These are phyloP conservation scores for Phalaenopsis equestris DNA, from an alignment of 106 monocot species.

Conservation along the genomic window DNA sequence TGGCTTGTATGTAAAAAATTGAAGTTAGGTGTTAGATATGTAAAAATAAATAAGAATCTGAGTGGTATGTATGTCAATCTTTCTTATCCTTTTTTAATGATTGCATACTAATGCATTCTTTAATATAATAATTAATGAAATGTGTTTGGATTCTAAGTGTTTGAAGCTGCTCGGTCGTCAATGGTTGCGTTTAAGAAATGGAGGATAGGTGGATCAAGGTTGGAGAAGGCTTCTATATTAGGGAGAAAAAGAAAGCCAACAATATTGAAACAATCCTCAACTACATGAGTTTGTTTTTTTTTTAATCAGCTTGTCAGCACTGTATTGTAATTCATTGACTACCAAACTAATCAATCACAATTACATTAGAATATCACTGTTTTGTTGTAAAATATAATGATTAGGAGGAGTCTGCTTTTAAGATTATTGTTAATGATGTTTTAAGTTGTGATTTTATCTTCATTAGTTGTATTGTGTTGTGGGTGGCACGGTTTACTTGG, in stretches of 20 bases:
- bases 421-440: background rate
- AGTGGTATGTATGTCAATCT: background rate
- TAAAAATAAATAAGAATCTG: no score
- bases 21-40: no score
- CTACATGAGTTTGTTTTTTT: background rate
- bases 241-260: conserved; percentile 54
- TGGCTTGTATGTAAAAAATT: no score
- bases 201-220: conserved; percentile 39
- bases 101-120: background rate
- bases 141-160: conserved; percentile 20
- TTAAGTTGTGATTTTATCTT: background rate
- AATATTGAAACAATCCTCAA: conserved; percentile 7
- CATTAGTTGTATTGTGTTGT: background rate
- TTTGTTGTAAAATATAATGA: background rate
- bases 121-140: background rate
- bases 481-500: no score
- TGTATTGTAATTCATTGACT: background rate
- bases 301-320: no score
- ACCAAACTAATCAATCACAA: background rate
- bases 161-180: conserved; percentile 57
- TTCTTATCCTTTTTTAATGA: background rate
- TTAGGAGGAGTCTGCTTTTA: background rate
- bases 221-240: conserved; percentile 56
- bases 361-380: background rate
- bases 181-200: conserved; percentile 63